phyloP scores from a whole-genome alignment of 176 grass and related monocot genomes.

The Poa pratensis region DNA sequence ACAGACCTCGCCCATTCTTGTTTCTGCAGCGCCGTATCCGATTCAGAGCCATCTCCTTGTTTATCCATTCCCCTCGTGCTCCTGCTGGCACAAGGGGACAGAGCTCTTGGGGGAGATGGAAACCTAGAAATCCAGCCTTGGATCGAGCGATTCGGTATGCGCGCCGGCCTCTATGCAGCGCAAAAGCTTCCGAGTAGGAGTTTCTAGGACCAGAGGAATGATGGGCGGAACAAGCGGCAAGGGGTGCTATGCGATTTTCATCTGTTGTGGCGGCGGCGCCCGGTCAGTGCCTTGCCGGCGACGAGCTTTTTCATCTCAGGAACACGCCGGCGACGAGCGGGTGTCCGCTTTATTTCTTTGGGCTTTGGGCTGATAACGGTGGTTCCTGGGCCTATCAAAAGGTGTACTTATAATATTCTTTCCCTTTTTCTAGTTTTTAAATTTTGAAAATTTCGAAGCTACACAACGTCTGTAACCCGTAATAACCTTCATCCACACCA shows the following conservation, averaged over 20 bases:
- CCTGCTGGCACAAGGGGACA: background rate
- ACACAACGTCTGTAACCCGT: too few relatives aligned
- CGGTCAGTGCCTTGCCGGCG: background rate
- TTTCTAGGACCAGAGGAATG: background rate
- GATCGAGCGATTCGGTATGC: background rate
- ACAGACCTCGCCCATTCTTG: conserved; percentile 59
- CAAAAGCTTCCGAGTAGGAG: background rate
- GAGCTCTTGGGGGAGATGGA: background rate
- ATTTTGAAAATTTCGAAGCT: too few relatives aligned
- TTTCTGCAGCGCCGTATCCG: conserved; percentile 38
- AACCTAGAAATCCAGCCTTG: background rate
- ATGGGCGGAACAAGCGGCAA: too few relatives aligned
- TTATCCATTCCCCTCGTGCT: conserved; percentile 37
- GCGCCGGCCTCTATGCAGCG: background rate
- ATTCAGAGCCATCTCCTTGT: conserved; percentile 28
- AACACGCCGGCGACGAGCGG: background rate
- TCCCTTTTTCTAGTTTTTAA: too few relatives aligned
- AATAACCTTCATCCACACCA: too few relatives aligned
- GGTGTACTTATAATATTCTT: too few relatives aligned
- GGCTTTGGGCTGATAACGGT: background rate
- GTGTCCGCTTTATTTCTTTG: background rate
- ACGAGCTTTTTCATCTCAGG: conserved; percentile 10
- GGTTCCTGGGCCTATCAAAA: background rate
- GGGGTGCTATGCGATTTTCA: background rate
- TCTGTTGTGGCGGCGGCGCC: background rate